phyloP scores from a whole-genome alignment of 495 filamentous ascomycete species.

The Podospora sp. region DNA sequence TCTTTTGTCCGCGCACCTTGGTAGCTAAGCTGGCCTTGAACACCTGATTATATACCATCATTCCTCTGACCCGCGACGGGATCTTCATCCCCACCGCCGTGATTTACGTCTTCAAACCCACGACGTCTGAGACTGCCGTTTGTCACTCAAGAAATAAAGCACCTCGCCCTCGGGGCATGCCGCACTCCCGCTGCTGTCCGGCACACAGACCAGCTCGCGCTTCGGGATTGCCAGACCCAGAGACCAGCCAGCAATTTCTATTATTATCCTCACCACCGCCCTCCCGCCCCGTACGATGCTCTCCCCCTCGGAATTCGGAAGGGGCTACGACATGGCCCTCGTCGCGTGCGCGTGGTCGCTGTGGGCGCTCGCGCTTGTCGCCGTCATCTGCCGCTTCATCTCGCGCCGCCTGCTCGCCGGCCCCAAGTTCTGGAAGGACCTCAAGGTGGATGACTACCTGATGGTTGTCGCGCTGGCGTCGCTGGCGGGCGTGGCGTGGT shows the following conservation, averaged over 20 bases:
- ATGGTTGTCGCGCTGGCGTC: background rate
- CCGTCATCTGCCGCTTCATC: background rate
- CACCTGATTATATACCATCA: no score
- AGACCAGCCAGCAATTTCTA: background rate
- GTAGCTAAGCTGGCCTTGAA: no score
- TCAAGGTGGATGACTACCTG: background rate
- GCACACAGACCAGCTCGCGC: background rate
- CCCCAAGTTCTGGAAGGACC: background rate
- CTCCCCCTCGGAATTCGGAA: background rate
- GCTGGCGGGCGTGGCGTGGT: slow-evolving; percentile 22
- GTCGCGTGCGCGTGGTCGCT: background rate
- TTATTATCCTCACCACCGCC: background rate
- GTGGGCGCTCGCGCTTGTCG: background rate
- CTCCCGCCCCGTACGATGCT: no score
- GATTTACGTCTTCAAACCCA: background rate
- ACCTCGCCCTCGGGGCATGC: background rate
- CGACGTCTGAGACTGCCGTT: background rate
- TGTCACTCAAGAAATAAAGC: no score
- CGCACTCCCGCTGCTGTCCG: background rate
- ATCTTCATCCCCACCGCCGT: no score
- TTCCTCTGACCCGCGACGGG: no score
- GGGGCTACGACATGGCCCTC: background rate
- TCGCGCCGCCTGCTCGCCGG: background rate
- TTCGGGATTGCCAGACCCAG: background rate
- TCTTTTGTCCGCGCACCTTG: background rate